Percentiles rank a stretch among this genome's conserved stretches.
phyloP scores from a whole-genome alignment of 2,329 filamentous ascomycete species.

The Talaromyces sp. region DNA sequence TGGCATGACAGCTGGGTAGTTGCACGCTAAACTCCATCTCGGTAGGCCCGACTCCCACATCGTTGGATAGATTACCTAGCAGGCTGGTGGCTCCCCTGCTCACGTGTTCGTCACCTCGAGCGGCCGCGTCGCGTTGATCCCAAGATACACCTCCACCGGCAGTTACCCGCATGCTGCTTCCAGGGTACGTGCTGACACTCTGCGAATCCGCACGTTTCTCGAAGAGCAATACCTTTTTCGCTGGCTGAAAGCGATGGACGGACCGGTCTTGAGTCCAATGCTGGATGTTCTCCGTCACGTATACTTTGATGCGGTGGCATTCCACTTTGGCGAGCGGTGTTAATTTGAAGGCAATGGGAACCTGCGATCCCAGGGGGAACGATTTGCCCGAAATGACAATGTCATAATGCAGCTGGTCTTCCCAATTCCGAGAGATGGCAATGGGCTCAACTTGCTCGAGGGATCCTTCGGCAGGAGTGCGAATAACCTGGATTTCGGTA shows the following conservation, averaged over 20 bases:
- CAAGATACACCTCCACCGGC: constrained; percentile 76
- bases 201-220: constrained; percentile 81
- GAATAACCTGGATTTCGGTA: constrained; percentile 78
- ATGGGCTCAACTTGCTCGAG: constrained; percentile 90
- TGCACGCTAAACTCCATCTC: constrained; percentile 95
- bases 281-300: constrained; percentile 83
- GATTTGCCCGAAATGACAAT: constrained; percentile 96
- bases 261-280: constrained; percentile 84
- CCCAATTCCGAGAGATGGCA: constrained; percentile 88
- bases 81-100: constrained; percentile 62
- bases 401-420: constrained; percentile 91
- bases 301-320: constrained; percentile 87
- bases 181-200: constrained; percentile 66
- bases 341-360: constrained; percentile 90
- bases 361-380: constrained; percentile 79
- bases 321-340: constrained; percentile 91
- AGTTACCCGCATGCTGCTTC: constrained; percentile 70
- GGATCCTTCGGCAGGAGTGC: constrained; percentile 80
- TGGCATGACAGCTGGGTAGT: constrained; percentile 80
- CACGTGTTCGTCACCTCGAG: constrained; percentile 52
- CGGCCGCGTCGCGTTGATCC: constrained; percentile 53
- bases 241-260: constrained; percentile 78
- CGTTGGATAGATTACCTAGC: constrained; percentile 72
- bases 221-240: constrained; percentile 77
- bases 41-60: constrained; percentile 76